phyloP scores from a whole-genome alignment of 2,329 filamentous ascomycete species.

The Uncinocarpus reesii region DNA sequence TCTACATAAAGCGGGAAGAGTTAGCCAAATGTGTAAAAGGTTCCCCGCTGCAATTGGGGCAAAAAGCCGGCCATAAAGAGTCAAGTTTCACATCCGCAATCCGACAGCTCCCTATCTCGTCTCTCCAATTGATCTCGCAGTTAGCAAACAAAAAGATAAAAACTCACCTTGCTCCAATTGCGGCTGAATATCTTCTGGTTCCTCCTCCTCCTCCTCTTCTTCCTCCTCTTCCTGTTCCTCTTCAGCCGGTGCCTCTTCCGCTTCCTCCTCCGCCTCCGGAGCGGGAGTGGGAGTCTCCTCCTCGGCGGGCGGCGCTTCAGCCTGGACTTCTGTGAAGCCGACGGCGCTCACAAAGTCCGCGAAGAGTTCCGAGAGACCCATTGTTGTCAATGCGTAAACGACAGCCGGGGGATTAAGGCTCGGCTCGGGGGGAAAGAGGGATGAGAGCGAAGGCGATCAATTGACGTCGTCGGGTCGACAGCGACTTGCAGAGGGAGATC shows the following conservation, averaged over 20 bases:
- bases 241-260: constrained; percentile 44
- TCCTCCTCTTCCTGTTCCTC: constrained; percentile 48
- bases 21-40: neutral
- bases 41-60: too few relatives aligned
- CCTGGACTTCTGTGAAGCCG: constrained; percentile 50
- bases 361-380: constrained; percentile 57
- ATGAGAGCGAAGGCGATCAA: constrained; percentile 19
- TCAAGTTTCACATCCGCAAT: too few relatives aligned
- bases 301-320: constrained; percentile 48
- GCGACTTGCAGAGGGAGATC: neutral
- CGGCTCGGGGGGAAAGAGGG: constrained; percentile 20
- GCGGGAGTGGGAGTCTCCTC: constrained; percentile 32
- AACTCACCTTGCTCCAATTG: constrained; percentile 82
- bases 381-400: constrained; percentile 32
- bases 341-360: constrained; percentile 56
- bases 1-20: constrained; percentile 45
- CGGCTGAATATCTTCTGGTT: constrained; percentile 76
- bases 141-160: neutral
- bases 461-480: constrained; percentile 13
- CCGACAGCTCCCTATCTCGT: too few relatives aligned
- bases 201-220: constrained; percentile 67
- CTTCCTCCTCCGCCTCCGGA: constrained; percentile 40
- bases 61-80: too few relatives aligned
- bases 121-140: neutral
- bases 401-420: too few relatives aligned